Base-by-base conservation (phyloP, 345 rosid genomes). In the Dovyalis caffra region DNA sequence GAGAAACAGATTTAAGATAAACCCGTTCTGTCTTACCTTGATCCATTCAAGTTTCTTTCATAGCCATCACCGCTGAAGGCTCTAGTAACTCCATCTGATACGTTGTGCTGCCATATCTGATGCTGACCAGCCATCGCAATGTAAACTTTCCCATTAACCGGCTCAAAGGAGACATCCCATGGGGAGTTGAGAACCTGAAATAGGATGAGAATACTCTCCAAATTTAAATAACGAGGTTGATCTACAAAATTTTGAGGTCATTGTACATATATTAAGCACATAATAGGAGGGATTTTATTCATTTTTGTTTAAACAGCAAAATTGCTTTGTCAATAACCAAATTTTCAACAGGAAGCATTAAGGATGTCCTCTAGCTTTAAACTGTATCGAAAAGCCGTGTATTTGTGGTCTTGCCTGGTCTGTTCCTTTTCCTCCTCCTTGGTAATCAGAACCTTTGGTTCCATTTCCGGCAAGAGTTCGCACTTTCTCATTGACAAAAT, bases 101-200 rank as follows among this genome's bases (percentile, higher is more conserved):
- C 80, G 81, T 82, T 84, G 83, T 94, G 91, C 77, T 87, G 91
- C 97, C 98, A 94, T 67, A 92, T 92, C 82, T 94, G 98, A 88
- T 95, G 99, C 71, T 90, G 97, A 67, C 99, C 97, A 25, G 97
- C 99, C 95, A 95, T 90, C 70, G 97, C 99, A 82, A 95, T 77
- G 78, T 88, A 95, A 73, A 95, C 90, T 82, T 86, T 95, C 78
- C 90, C 92, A 28, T 81, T 89, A 29, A 78, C 71, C 21, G 92
- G 92, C 71, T 92, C 85, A 75, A 79, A 90, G 86, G 97, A 90
- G 74, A 95, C 87, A 72, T 95, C 99, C 97, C 97, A 95, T 70
- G 99, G 99, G 77, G 99, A 95, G 72, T 95, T 94, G 70, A 94
- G 91, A 62, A 92, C 87, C 97, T 92, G 90, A 65, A 78, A 77